Evolutionary conservation across 2,329 filamentous ascomycete species (phyloP), one percentile per base, ranked within the genome.

Genomic region (Aspergillus sp.): DNA sequence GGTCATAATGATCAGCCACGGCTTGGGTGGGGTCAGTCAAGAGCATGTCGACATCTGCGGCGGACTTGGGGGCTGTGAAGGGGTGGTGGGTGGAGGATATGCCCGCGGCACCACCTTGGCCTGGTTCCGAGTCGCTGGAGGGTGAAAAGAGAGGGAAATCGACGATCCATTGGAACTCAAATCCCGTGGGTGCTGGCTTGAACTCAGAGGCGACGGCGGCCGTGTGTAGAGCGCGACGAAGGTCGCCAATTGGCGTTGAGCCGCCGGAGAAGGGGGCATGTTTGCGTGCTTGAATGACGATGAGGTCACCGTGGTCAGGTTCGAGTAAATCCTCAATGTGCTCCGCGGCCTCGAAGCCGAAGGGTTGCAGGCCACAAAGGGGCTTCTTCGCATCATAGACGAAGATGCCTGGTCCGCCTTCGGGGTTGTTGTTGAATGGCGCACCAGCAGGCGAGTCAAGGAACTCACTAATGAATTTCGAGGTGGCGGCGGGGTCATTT

Each of bases 91-190:
- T 95, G 1, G 91, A 84, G 7, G 85, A 82, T 57, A 97, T 82
- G 5, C 90, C 90, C 0, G 90, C 82, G 1, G 74, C 66, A 12
- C 90, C 90, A 42, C 88, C 89, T 68, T 97, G 90, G 2, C 89
- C 89, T 0, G 87, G 86, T 37, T 86, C 72, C 9, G 77, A 73
- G 40, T 77, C 81, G 41, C 77, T 78, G 7, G 70, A 70, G 0
- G 85, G 88, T 1, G 89, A 90, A 70, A 98, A 98, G 57, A 98
- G 81, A 9, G 93, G 93, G 61, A 98, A 98, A 47, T 91, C 82
- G 1, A 79, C 85, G 9, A 98, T 79, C 93, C 93, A 98, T 44
- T 86, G 76, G 65, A 90, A 91, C 46, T 74, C 74, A 69, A 79
- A 90, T 45, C 73, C 74, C 9, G 63, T 59, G 0, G 60, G 74